Conservation (phyloP, 805 yeast species). For the Wickerhamiella siamensis region DNA sequence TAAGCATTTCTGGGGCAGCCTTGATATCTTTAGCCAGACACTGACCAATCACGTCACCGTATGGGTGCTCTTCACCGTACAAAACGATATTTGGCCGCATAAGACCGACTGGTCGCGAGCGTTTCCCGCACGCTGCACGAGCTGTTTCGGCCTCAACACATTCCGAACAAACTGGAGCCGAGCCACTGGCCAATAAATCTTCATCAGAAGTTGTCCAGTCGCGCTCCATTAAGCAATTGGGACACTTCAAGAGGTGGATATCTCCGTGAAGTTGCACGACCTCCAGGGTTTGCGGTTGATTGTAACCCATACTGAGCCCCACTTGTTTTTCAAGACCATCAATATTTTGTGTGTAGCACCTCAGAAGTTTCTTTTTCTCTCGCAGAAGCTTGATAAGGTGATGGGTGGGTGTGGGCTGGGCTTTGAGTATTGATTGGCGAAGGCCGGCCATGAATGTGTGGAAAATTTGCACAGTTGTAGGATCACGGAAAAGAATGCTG, state of each 20-base stretch:
- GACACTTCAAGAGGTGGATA: conserved; percentile 61
- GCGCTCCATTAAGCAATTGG: conserved; percentile 43
- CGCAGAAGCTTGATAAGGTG: conserved; percentile 48
- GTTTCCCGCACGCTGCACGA: conserved; percentile 53
- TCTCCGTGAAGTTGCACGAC: conserved; percentile 90
- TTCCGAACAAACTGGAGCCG: conserved; percentile 59
- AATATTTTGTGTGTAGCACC: conserved; percentile 91
- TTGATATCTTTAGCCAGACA: conserved; percentile 51
- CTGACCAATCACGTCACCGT: conserved; percentile 60
- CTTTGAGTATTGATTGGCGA: conserved; percentile 45
- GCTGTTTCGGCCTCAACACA: conserved; percentile 46
- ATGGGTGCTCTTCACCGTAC: conserved; percentile 90
- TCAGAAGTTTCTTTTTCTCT: conserved; percentile 48
- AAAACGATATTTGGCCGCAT: conserved; percentile 81
- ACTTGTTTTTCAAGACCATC: conserved; percentile 68
- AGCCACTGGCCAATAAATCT: conserved; percentile 40
- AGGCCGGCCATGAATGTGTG: conserved; percentile 80
- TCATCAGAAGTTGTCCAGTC: conserved; percentile 48
- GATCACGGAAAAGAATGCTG: conserved; percentile 60
- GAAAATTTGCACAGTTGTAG: conserved; percentile 53
- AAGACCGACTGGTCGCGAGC: conserved; percentile 61
- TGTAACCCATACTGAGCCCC: conserved; percentile 38
- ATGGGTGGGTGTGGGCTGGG: conserved; percentile 77
- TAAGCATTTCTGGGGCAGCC: conserved; percentile 53
- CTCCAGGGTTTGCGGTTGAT: conserved; percentile 47